These are phyloP conservation scores for Jacaranda mimosifolia DNA, from an alignment of 257 asterid species.

Conservation along the genomic window DNA sequence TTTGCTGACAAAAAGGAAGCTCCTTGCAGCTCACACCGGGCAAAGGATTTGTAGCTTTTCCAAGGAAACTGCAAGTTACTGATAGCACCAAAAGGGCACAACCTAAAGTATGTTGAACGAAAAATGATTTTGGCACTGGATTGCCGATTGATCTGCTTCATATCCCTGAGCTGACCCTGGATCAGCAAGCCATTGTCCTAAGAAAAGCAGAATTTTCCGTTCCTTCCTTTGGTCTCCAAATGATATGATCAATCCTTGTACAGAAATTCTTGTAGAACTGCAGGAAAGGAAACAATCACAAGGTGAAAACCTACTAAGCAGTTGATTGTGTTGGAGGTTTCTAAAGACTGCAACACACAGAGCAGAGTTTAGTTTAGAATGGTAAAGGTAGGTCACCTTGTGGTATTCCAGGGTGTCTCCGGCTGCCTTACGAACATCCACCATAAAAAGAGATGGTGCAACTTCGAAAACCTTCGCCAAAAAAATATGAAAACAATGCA, in stretches of 20 bases:
- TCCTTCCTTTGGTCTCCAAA: conserved; percentile 80
- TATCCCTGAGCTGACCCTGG: conserved; percentile 34
- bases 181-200: conserved; percentile 66
- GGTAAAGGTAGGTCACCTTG: conserved; percentile 55
- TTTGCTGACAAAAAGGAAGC: background rate
- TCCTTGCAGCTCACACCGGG: background rate
- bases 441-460: conserved; percentile 93
- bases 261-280: conserved; percentile 93
- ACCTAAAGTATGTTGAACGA: background rate
- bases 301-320: background rate
- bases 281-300: conserved; percentile 38
- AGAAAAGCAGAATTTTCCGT: conserved; percentile 50
- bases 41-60: background rate
- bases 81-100: background rate
- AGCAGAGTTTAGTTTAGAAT: conserved; percentile 16
- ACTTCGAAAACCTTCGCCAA: conserved; percentile 77
- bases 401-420: conserved; percentile 96
- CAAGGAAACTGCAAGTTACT: conserved; percentile 1
- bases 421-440: conserved; percentile 91
- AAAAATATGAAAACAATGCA: background rate
- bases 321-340: background rate
- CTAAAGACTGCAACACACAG: background rate
- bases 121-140: conserved; percentile 9
- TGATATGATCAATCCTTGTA: conserved; percentile 53
- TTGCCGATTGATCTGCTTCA: conserved; percentile 49